Base-by-base conservation (phyloP, 2,329 filamentous ascomycete genomes). In the Exophiala spinifera region DNA sequence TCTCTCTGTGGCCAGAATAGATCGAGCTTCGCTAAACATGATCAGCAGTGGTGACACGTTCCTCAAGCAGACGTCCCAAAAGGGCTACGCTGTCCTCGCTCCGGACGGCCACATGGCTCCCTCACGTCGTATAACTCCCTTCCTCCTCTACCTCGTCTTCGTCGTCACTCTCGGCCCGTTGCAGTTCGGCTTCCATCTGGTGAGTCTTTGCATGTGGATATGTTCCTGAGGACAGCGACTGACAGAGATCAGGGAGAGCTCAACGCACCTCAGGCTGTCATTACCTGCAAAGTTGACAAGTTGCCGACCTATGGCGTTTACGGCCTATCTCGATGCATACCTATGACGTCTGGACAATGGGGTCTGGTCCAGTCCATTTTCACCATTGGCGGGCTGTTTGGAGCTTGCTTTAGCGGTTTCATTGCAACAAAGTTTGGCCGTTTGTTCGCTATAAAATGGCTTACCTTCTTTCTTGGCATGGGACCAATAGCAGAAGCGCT, bases 161-260 rank as follows among this genome's bases (percentile, higher is more conserved):
- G 77, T 92, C 57, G 83, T 88, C 42, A 95, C 91, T 0, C 74
- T 96, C 15, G 94, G 92, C 1, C 90, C 94, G 1, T 80, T 96
- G 42, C 90, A 96, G 67, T 97, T 96, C 68, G 94, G 94, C 59
- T 96, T 89, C 72, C 92, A 96, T 72, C 73, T 97, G 70, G 90
- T 94, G 79, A 67, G 75, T 66, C n/a, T 10, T 48, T 49, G 20
- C 36, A 47, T 46, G 13, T 47, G 28, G 31, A 34, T 25, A 25
- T 19, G 15, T 23, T 37, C 19, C 47, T 34, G 19, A 52, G 19
- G 17, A 55, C 39, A 25, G 19, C 52, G 53, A 53, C 57, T 76
- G 87, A 5, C 79, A 1, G n/a, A 21, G 17, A 31, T n/a, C 87
- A 92, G 91, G 89, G 91, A 64, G 94, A 97, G 71, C 82, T 99